These are phyloP conservation scores for Leptodontidium sp. DNA, from an alignment of 2,329 filamentous ascomycete species.

Conservation along the genomic window DNA sequence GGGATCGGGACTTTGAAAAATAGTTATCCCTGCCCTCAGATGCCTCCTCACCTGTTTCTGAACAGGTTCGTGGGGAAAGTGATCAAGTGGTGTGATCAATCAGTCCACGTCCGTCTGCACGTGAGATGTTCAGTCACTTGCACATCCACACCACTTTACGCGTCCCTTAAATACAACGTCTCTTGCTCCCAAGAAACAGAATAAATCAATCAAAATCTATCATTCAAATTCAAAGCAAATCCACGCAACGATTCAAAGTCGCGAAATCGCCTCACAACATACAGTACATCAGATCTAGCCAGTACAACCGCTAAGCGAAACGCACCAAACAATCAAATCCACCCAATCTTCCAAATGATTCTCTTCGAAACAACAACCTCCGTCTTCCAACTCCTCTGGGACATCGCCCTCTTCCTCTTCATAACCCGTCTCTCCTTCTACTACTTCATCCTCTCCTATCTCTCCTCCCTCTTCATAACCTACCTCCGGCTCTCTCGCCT, in stretches of 20 bases:
- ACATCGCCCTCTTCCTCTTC: slow-evolving; percentile 39
- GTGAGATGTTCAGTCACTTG: not conserved
- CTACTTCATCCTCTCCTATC: slow-evolving; percentile 46
- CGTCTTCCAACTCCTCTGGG: slow-evolving; percentile 22
- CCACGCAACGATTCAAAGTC: not conserved
- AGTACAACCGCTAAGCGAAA: not conserved
- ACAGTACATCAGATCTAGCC: not conserved
- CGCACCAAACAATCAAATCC: not conserved
- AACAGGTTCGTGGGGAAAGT: not conserved
- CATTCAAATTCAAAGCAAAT: not conserved
- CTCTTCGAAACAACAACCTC: slow-evolving; percentile 28
- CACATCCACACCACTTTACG: not conserved
- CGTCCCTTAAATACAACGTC: not conserved
- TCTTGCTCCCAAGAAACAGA: not conserved
- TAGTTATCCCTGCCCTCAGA: not conserved
- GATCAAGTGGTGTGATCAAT: not conserved
- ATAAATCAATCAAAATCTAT: not conserved
- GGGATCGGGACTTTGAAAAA: no score
- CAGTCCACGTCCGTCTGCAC: not conserved
- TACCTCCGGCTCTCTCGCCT: slow-evolving; percentile 34
- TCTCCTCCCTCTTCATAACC: slow-evolving; percentile 34
- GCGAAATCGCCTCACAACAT: no score
- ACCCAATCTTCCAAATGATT: slow-evolving; percentile 25
- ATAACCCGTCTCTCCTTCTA: slow-evolving; percentile 46
- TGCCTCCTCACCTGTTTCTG: not conserved